Evolutionary conservation across 345 rosid species (phyloP), one percentile per base, ranked within the genome.

Genomic region (Ceriops zippeliana): DNA sequence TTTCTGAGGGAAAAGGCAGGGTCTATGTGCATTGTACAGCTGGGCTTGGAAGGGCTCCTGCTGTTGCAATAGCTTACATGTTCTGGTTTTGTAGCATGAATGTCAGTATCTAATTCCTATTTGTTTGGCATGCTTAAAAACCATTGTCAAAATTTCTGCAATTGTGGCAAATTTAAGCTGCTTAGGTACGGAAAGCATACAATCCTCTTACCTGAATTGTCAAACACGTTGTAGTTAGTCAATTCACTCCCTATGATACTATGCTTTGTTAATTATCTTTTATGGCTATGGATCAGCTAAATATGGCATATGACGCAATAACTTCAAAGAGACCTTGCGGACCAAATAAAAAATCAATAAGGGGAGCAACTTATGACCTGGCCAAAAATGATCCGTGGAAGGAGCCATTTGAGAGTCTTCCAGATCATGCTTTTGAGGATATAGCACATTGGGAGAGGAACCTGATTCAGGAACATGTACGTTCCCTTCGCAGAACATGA

Each of bases 41-140:
- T 20, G 97, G 98, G 57, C 81, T 93, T 8, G 98, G 98, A 72
- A 89, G 98, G 72, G 98, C 98, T 49, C 98, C 98, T 13, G 97
- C 96, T 15, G 89, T 89, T 67, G 89, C 91, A 0, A 87, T 90
- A 54, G 85, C 98, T 49, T 93, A 93, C 78, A 82, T 90, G 87
- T 90, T 79, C 81, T 93, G 97, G 98, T 90, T 93, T 75, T 75
- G 88, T 22, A 61, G 62, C 79, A 82, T 88, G 92, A 85, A 83
- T 51, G 98, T 89, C 69, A 80, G 91, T 79, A 15, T 70, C 42
- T 32, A 46, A 34, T 49, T 62, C 8, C 24, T 32, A 7, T 17
- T 52, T 69, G n/a, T 37, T 42, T 7, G n/a, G 19, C 19, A 4
- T 64, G 56, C 57, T 24, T 24, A n/a, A 38, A 22, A 5, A 30